Evolutionary conservation across 768 basidiomycete genomes (phyloP), one percentile per base, ranked within the genome.

Genomic region (Cystofilobasidium capitatum): DNA sequence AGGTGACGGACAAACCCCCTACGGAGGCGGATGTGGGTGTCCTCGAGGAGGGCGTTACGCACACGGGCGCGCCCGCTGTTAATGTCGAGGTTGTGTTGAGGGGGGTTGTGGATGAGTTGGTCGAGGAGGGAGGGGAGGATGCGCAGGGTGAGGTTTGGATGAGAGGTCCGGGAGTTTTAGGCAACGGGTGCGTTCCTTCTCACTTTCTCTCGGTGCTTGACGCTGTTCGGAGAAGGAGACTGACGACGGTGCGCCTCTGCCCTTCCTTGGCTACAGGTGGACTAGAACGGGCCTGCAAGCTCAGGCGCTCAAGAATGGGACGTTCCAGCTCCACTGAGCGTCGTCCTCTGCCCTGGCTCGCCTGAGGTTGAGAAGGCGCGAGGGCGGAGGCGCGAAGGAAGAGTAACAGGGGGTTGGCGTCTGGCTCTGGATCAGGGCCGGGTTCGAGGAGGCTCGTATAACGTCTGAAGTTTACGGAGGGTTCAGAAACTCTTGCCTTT

Each of bases 61-160:
- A 69, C n/a, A 37, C 68, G 14, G 68, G 68, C 20, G 36, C 91
- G 3, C 92, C 93, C 2, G 83, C 85, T n/a, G 81, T 86, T 63
- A 93, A 93, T 72, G 80, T 91, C 0, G 93, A 96, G 76, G 85
- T 83, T 7, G 87, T 91, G 74, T 80, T 97, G n/a, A 74, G 81
- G 0, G 85, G 81, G 0, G 82, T 89, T 13, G 79, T 86, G 49
- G 89, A 93, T 63, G 80, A 79, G 1, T 75, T 77, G 13, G 79
- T 89, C 10, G 89, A 89, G 74, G 77, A 72, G 2, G 88, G 87
- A 5, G 40, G 12, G 14, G 49, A 68, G 16, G 66, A 55, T 26
- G 29, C 39, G 8, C 24, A 39, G 44, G 66, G 66, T 22, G 54
- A 57, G 17, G 66, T 68, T 6, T 68, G 61, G 61, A 37, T 68